A percentile compares a stretch with the other conserved stretches of the same genome.
phyloP scores from a whole-genome alignment of 768 basidiomycete species.

The Ramaria rubella region DNA sequence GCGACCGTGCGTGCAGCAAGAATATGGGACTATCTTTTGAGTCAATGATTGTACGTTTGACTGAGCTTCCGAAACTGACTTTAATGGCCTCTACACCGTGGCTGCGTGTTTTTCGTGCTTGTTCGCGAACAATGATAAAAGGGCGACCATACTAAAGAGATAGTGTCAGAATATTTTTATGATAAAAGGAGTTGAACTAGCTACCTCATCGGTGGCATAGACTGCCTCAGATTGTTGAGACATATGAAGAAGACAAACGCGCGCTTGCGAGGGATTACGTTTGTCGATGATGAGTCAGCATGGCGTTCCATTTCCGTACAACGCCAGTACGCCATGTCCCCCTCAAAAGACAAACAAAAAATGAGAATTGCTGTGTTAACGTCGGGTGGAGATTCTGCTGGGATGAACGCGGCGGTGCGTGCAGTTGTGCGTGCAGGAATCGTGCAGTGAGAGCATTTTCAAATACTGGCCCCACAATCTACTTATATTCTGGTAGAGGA shows the following conservation, averaged over 20 bases:
- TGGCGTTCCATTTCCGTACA: no score
- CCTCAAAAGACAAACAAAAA: slow-evolving; percentile 6
- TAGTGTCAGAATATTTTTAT: slow-evolving; percentile 11
- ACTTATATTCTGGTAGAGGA: slow-evolving; percentile 46
- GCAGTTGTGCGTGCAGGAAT: slow-evolving; percentile 91
- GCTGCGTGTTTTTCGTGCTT: slow-evolving; percentile 82
- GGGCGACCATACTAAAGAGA: slow-evolving; percentile 75
- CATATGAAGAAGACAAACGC: background rate
- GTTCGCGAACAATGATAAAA: slow-evolving; percentile 96
- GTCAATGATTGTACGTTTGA: slow-evolving; percentile 13
- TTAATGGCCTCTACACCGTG: slow-evolving; percentile 96
- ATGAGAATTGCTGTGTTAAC: slow-evolving; percentile 96
- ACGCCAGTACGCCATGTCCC: background rate
- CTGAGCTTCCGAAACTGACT: slow-evolving; percentile 36
- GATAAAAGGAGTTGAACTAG: background rate
- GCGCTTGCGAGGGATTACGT: no score
- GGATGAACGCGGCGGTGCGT: slow-evolving; percentile 95
- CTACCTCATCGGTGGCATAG: slow-evolving; percentile 82
- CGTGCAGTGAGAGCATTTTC: slow-evolving; percentile 54
- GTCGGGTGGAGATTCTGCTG: slow-evolving; percentile 95
- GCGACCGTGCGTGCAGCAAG: slow-evolving; percentile 90
- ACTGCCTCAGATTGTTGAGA: slow-evolving; percentile 52
- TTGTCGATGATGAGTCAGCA: no score
- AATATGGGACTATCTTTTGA: slow-evolving; percentile 69
- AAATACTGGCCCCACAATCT: background rate